Percentiles rank a stretch among this genome's conserved stretches.
Evolutionary conservation across 345 rosid genomes (phyloP).

Genomic region (Acer campestre): DNA sequence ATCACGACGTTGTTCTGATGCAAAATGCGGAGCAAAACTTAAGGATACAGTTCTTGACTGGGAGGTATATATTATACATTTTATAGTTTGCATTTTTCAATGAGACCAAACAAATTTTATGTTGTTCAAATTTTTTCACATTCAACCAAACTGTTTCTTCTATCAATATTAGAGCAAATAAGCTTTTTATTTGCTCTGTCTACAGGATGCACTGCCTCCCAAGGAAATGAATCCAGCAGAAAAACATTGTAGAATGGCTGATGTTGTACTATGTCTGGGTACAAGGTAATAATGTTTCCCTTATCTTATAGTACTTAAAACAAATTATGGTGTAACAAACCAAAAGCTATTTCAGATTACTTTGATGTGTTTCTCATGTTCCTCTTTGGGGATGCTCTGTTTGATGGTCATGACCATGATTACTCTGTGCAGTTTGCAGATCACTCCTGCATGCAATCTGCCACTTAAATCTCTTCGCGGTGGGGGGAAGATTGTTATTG

Average conservation of each 20-base stretch:
- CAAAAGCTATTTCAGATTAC: neutral
- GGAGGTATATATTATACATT: constrained; percentile 62
- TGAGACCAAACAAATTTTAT: neutral
- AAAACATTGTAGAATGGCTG: constrained; percentile 87
- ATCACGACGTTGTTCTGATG: constrained; percentile 68
- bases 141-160: neutral
- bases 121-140: neutral
- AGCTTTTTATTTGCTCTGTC: neutral
- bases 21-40: constrained; percentile 79
- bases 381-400: constrained; percentile 11
- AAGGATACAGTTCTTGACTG: constrained; percentile 96
- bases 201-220: constrained; percentile 87
- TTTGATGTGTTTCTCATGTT: neutral
- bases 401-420: constrained; percentile 19
- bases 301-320: neutral
- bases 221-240: constrained; percentile 89
- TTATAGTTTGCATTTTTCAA: neutral
- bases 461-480: constrained; percentile 88
- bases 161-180: neutral
- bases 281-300: constrained; percentile 58
- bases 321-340: neutral
- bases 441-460: constrained; percentile 98
- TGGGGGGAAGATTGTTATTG: constrained; percentile 93
- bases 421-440: constrained; percentile 82
- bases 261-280: constrained; percentile 89